Conservation (phyloP, 176 grass and related monocot species). For the Carex littledalei region DNA sequence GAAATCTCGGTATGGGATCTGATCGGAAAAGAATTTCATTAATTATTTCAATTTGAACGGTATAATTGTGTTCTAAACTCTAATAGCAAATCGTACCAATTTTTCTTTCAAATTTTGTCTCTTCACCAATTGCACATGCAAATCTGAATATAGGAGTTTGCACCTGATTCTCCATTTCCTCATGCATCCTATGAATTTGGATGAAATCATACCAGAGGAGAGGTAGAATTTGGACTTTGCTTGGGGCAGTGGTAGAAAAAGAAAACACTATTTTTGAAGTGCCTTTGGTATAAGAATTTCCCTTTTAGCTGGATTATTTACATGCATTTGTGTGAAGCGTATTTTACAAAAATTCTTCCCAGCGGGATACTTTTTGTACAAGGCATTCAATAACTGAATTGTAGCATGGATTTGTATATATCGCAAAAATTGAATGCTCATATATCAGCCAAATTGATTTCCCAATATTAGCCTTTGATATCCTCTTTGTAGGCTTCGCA, state of each 20-base stretch:
- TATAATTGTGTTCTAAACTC: background rate
- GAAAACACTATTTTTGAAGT: background rate
- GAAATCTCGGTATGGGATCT: conserved; percentile 64
- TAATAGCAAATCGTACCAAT: background rate
- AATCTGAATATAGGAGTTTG: background rate
- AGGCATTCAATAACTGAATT: background rate
- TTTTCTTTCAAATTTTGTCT: background rate
- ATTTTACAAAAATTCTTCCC: background rate
- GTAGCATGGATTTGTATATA: background rate
- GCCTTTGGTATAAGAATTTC: background rate
- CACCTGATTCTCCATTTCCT: background rate
- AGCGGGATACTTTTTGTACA: background rate
- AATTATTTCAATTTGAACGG: background rate
- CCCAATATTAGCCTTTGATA: background rate
- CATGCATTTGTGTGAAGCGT: background rate
- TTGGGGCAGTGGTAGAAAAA: background rate
- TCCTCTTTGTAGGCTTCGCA: background rate
- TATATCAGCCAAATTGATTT: background rate
- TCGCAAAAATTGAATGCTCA: conserved; percentile 1
- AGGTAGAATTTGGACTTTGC: background rate
- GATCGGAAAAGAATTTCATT: background rate
- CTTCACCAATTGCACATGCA: background rate
- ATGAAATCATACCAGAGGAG: background rate
- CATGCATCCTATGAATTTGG: conserved; percentile 17
- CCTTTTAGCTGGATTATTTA: background rate